Percentiles rank a stretch among this genome's conserved stretches.
phyloP scores from a whole-genome alignment of 2,329 filamentous ascomycete genomes.

The Rhynchosporium agropyri region DNA sequence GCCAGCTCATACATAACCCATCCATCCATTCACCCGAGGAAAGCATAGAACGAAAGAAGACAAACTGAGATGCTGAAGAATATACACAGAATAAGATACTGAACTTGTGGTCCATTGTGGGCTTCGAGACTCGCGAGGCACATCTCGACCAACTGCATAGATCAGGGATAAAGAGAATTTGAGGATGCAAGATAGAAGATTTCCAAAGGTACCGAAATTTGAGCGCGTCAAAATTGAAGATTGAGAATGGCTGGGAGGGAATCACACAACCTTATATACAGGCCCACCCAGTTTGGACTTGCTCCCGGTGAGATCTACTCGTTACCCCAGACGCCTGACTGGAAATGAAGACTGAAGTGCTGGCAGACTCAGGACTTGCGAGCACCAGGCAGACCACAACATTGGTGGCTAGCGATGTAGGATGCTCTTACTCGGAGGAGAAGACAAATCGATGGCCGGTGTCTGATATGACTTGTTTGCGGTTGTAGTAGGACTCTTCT shows the following conservation, averaged over 20 bases:
- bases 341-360: slow-evolving; percentile 5
- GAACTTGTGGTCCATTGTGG: neutral
- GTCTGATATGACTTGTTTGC: neutral
- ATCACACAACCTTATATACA: too few relatives aligned
- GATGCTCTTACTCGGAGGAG: too few relatives aligned
- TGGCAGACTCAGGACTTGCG: neutral
- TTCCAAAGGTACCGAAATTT: neutral
- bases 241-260: neutral
- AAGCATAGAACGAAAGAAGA: neutral
- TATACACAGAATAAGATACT: slow-evolving; percentile 31
- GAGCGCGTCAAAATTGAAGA: neutral
- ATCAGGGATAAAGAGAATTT: slow-evolving; percentile 9
- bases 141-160: slow-evolving; percentile 17
- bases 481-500: neutral
- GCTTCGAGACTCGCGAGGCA: neutral
- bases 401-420: too few relatives aligned
- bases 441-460: too few relatives aligned
- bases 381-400: too few relatives aligned
- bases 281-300: too few relatives aligned
- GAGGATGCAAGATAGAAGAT: slow-evolving; percentile 2
- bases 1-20: slow-evolving; percentile 29
- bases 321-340: too few relatives aligned
- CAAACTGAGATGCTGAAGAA: slow-evolving; percentile 12
- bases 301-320: too few relatives aligned
- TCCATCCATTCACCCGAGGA: neutral